Evolutionary conservation across 768 basidiomycete species (phyloP).

Genomic region (Lentinula guzmanii): DNA sequence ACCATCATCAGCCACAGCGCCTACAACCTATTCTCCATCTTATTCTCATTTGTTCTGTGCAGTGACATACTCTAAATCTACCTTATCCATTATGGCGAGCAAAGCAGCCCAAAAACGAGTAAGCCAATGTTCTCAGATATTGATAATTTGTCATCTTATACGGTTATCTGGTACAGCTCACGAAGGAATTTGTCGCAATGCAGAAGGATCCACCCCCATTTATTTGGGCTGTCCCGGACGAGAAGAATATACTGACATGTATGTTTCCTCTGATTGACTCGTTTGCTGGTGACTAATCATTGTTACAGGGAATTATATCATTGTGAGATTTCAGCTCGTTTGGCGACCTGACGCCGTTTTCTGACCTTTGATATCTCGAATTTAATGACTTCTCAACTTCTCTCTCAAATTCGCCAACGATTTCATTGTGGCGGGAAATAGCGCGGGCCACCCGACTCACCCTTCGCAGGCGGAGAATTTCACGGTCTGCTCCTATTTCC

Average conservation of each 20-base stretch:
- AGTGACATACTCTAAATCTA: neutral
- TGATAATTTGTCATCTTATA: neutral
- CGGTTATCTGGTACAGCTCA: slow-evolving; percentile 37
- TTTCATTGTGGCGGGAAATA: slow-evolving; percentile 21
- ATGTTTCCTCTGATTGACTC: slow-evolving; percentile 25
- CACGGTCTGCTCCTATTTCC: slow-evolving; percentile 92
- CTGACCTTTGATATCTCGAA: slow-evolving; percentile 4
- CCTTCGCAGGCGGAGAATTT: slow-evolving; percentile 89
- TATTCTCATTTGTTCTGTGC: neutral
- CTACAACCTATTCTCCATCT: neutral
- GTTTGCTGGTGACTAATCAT: slow-evolving; percentile 1
- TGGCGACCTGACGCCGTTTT: neutral
- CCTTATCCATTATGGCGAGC: slow-evolving; percentile 52
- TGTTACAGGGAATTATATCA: slow-evolving; percentile 84
- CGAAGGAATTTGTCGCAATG: slow-evolving; percentile 89
- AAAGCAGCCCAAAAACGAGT: slow-evolving; percentile 87
- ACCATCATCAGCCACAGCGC: neutral
- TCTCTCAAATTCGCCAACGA: no score
- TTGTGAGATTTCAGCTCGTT: slow-evolving; percentile 44
- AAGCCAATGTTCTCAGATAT: slow-evolving; percentile 9
- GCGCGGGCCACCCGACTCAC: slow-evolving; percentile 93
- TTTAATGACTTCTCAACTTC: neutral
- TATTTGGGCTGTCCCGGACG: slow-evolving; percentile 92
- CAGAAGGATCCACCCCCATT: slow-evolving; percentile 93
- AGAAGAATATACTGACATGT: slow-evolving; percentile 97